A percentile compares a stretch with the other conserved stretches of the same genome.
These are phyloP conservation scores for Tetratostichococcus sp. DNA, from an alignment of 139 green algal species.

Conservation along the genomic window DNA sequence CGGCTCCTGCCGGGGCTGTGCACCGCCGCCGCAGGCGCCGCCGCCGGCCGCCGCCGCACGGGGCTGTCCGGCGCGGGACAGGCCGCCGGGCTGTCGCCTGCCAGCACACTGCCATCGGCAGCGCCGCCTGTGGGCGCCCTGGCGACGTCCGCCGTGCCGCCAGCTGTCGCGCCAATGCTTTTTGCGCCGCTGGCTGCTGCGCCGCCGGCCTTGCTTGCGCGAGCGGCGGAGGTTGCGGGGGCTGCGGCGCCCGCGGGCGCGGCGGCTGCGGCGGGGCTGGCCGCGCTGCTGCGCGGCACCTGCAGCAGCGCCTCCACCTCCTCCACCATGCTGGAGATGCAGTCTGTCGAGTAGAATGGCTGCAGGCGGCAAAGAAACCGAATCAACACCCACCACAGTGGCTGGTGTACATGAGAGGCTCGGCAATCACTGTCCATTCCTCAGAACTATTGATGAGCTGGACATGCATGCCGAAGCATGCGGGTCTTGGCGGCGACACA, in stretches of 20 bases:
- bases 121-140: neutral
- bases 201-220: too few relatives aligned
- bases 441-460: too few relatives aligned
- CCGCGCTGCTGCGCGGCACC: neutral
- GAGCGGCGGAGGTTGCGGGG: neutral
- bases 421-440: too few relatives aligned
- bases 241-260: too few relatives aligned
- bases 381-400: too few relatives aligned
- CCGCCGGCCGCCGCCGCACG: too few relatives aligned
- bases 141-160: too few relatives aligned
- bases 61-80: neutral
- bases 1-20: neutral
- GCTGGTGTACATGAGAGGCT: too few relatives aligned
- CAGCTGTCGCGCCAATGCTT: neutral
- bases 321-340: slow-evolving; percentile 61
- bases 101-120: too few relatives aligned
- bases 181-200: neutral
- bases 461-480: too few relatives aligned
- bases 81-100: neutral
- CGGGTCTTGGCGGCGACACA: too few relatives aligned
- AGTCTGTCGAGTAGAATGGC: slow-evolving; percentile 66
- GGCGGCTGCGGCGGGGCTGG: too few relatives aligned
- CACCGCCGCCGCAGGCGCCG: neutral
- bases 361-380: slow-evolving; percentile 24
- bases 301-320: slow-evolving; percentile 49